Base-by-base conservation (phyloP, 108 stramenopile genomes). In the Bacterosira constricta region DNA sequence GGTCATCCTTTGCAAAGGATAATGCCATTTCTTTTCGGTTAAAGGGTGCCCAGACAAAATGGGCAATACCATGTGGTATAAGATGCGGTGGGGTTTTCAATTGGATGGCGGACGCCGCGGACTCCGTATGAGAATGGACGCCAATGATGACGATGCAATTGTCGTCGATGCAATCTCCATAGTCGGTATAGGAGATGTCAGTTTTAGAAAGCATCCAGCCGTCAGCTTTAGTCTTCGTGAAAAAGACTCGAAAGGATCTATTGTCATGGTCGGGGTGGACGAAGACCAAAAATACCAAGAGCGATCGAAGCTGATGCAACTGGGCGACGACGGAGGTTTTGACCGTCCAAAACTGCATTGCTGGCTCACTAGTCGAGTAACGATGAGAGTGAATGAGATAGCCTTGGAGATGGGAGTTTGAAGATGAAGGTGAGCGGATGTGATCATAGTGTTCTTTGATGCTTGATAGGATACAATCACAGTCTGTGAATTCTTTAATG, bases 11-110 rank as follows among this genome's bases (percentile, higher is more conserved):
- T 41, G 60, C 1, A 23, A 41, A 61, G 25, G 41, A 61, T 11
- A 61, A 1, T 2, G 39, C 39, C 7, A 2, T 7, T 20, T 39
- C 37, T 23, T 8, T 4, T 2, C 26, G 15, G 21, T 61, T 41
- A 26, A 42, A 61, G 38, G 60, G 60, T 3, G n/a, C 38, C 60
- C 60, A 61, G 17, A 61, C 8, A 18, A 34, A 61, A 1, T 1
- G 1, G 18, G 38, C 4, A 41, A 44, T 1, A 6, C 38, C 38
- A 11, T 3, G 7, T 39, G 60, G 60, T 61, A 2, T 4, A 12
- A 4, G 1, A 2, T 23, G n/a, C 1, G 38, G 41, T 9, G 60
- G 60, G 2, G 11, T 3, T 39, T 41, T 4, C 6, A 51, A 1
- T 25, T 10, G 21, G 18, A 51, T 2, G 1, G 18, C 21, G 4